Evolutionary conservation across 208 protist species (phyloP), one percentile per base, ranked within the genome.

Genomic region (Baffinella frigidus): DNA sequence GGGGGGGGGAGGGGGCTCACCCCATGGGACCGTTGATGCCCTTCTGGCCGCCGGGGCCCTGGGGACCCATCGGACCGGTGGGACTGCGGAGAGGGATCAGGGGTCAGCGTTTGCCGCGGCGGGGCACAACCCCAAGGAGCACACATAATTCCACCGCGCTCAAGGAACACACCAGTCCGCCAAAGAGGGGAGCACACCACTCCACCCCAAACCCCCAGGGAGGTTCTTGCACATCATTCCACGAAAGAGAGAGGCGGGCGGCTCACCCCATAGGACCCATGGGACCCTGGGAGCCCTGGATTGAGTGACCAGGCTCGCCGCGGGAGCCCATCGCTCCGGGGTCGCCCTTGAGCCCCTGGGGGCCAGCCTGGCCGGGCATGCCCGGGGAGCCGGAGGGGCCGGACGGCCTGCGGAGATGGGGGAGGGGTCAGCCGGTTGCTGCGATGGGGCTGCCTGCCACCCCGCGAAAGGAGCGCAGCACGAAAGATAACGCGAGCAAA

Each of bases 261-360:
- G n/a, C n/a, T n/a, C n/a, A n/a, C n/a, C n/a, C 71, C 77, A 87
- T 87, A 10, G 77, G 77, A 61, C 77, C 77, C 77, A 87, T 87
- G 50, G 77, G 77, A 43, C 77, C 77, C 17, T 30, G 14, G 20
- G 77, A 43, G 24, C 77, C 77, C 77, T 87, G 77, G 77, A 87
- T 87, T 1, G 77, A 87, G 50, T 87, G 77, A 41, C 77, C 77
- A 10, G 77, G 77, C 3, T 17, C n/a, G 7, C 77, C 77, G 35
- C 77, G 77, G 5, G 77, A 43, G 0, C 77, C 77, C 50, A 61
- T 43, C 35, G 39, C 10, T 30, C 77, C 77, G 24, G 77, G 77
- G 38, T 87, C 77, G 33, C 77, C 77, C 77, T 87, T 87, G 48
- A 87, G 50, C 17, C 77, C 77, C 38, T 87, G 77, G 50, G 77